A percentile compares a stretch with the other conserved stretches of the same genome.
These are phyloP conservation scores for Suillus subalutaceus DNA, from an alignment of 768 basidiomycete genomes.

Conservation along the genomic window DNA sequence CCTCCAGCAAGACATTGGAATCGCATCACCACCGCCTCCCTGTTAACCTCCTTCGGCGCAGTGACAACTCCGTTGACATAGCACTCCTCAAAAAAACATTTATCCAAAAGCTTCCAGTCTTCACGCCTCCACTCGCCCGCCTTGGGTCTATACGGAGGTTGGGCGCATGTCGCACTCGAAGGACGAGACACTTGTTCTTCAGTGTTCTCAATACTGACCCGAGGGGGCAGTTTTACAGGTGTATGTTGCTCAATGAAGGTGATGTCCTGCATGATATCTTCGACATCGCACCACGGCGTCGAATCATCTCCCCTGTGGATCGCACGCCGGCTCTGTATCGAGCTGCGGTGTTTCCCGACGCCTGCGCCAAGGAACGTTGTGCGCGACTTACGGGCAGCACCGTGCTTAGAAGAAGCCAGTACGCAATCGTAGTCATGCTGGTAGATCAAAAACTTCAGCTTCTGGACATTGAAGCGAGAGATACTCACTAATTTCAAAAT, in stretches of 20 bases:
- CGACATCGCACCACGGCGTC: constrained; percentile 32
- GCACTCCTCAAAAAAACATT: constrained; percentile 75
- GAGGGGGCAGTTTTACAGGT: constrained; percentile 14
- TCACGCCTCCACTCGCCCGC: constrained; percentile 62
- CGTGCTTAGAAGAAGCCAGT: constrained; percentile 37
- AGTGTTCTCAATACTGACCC: background rate
- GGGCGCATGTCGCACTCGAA: background rate
- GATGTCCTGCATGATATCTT: constrained; percentile 25
- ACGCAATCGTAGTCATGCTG: constrained; percentile 89
- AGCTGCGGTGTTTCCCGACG: constrained; percentile 26
- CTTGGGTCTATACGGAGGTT: constrained; percentile 2
- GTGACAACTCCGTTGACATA: constrained; percentile 45
- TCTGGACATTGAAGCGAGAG: background rate
- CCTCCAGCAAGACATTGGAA: constrained; percentile 59
- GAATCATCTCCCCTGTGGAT: constrained; percentile 23
- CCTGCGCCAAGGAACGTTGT: constrained; percentile 37
- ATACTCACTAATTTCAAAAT: constrained; percentile 82
- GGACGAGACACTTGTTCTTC: background rate
- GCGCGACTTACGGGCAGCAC: constrained; percentile 40
- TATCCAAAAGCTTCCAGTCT: constrained; percentile 82
- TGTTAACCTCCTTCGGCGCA: constrained; percentile 47
- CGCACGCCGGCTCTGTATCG: constrained; percentile 18
- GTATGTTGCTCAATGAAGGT: constrained; percentile 29
- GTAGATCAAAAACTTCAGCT: constrained; percentile 1
- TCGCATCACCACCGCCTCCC: constrained; percentile 60